phyloP scores from a whole-genome alignment of 495 filamentous ascomycete genomes.

The Penicillium odoratum region DNA sequence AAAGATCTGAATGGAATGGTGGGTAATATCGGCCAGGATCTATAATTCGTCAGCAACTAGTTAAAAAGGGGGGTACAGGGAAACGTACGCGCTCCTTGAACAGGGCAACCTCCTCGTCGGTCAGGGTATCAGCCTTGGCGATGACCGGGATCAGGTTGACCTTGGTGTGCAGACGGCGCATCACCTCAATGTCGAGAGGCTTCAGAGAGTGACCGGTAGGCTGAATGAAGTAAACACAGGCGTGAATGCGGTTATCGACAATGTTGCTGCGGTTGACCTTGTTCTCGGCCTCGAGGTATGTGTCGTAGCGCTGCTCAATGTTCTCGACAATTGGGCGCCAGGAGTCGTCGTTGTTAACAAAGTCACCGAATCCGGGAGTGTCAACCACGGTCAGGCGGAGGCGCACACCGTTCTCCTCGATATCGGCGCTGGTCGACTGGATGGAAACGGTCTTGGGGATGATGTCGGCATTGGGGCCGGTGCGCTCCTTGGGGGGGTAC shows the following conservation, averaged over 20 bases:
- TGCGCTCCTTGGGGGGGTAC: slow-evolving; percentile 97
- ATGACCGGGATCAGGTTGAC: slow-evolving; percentile 99
- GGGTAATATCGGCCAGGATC: slow-evolving; percentile 96
- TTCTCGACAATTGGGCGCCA: slow-evolving; percentile 99
- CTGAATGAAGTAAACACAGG: slow-evolving; percentile 99
- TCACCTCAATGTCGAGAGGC: slow-evolving; percentile 98
- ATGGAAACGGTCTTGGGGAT: slow-evolving; percentile 99
- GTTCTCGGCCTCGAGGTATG: slow-evolving; percentile 98
- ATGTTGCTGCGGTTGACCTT: slow-evolving; percentile 99
- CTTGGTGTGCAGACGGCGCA: slow-evolving; percentile 98
- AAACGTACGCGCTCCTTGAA: slow-evolving; percentile 91
- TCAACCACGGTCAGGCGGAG: slow-evolving; percentile 96
- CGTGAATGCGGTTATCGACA: slow-evolving; percentile 96
- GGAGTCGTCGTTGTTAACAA: slow-evolving; percentile 99
- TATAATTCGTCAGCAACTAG: slow-evolving; percentile 33
- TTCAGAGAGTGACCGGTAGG: slow-evolving; percentile 99
- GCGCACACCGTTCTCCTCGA: slow-evolving; percentile 98
- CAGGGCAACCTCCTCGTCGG: slow-evolving; percentile 87
- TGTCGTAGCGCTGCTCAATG: slow-evolving; percentile 98
- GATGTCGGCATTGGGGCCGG: slow-evolving; percentile 93
- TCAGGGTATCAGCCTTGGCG: slow-evolving; percentile 96
- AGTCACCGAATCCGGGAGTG: slow-evolving; percentile 97
- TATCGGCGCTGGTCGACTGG: slow-evolving; percentile 97
- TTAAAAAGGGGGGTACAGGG: slow-evolving; percentile 1
- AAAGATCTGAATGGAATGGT: slow-evolving; percentile 97